Evolutionary conservation across 2,329 filamentous ascomycete species (phyloP), one percentile per base, ranked within the genome.

Genomic region (Hymenoscyphus salicellus): DNA sequence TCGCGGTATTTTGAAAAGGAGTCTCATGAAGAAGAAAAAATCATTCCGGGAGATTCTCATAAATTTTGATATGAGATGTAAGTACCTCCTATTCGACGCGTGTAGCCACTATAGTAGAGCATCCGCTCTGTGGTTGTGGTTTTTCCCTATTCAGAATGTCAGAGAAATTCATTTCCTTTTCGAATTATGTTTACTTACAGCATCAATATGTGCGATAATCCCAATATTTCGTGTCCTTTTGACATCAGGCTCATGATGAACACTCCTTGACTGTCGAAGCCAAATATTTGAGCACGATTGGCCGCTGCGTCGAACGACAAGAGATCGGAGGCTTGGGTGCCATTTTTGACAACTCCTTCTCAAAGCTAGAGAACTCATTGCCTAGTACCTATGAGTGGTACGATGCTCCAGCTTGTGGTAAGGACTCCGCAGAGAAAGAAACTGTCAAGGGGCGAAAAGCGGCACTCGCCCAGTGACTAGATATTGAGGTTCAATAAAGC

Each of bases 41-140:
- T 55, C 16, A 33, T 38, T 38, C 11, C 33, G 8, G 33, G 33
- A 11, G 14, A 14, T 38, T 38, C 11, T 38, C 33, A 38, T 16
- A 20, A n/a, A 41, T 10, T 41, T 52, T 56, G 41, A 23, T 20
- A 58, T 14, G 11, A 28, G 33, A 58, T n/a, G n/a, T 36, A 23
- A 58, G 20, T 80, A 85, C 84, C 83, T 79, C 95, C 95, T 74
- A 97, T 87, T 77, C 93, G 84, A 69, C 91, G 84, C 10, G 93
- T 96, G 67, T 93, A 88, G 58, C 95, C 94, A 76, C 92, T 96
- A 74, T 97, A 97, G 75, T 93, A 98, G 74, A 99, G 89, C 94
- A 98, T 98, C 65, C 95, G 93, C 86, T 99, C 95, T 3, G 95
- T 98, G 0, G 95, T 99, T 0, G 95, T 98, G 1, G 95, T 99